Evolutionary conservation across 345 rosid genomes (phyloP), one percentile per base, ranked within the genome.

Genomic region (Turnera subulata): DNA sequence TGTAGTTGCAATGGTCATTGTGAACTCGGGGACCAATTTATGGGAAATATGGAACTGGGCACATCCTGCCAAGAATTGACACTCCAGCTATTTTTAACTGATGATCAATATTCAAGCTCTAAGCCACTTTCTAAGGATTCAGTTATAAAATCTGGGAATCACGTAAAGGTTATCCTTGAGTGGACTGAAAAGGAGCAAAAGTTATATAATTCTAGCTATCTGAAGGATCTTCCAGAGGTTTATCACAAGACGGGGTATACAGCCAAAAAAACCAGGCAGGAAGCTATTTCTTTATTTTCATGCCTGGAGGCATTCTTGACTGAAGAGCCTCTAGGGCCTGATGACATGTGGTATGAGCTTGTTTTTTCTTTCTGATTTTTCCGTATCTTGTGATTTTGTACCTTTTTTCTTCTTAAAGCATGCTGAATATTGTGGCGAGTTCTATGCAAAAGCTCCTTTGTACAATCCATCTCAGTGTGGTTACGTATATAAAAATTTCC

Each of bases 281-380:
- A 86, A 76, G 82, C 88, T 48, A 82, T 85, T 59, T 82, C 95
- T 21, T 65, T 92, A 57, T 92, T 84, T 81, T 86, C 96, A n/a
- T 92, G 98, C 66, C 71, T 92, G 77, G 98, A 89, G 71, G 93
- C 91, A 17, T 89, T 84, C 77, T 65, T 92, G 88, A 85, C 78
- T 40, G 98, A 92, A 73, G 98, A 89, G 62, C 98, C 97, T 33
- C 77, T 89, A 0, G 97, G 96, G 59, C 89, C 96, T 53, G 94
- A 92, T 64, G 96, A 89, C 61, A 92, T 86, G 98, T 92, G 97
- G 98, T 89, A 69, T 56, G 69, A 11, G 11, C 19, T 5, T 13
- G 7, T 37, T 19, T 35, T 13, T 0, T 1, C 5, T 6, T 5
- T 21, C 15, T 0, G 12, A 15, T 23, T 10, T 8, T 33, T 4